A percentile compares a stretch with the other conserved stretches of the same genome.
Evolutionary conservation across 2,329 filamentous ascomycete species (phyloP).

Genomic region (Colletotrichum salicis): DNA sequence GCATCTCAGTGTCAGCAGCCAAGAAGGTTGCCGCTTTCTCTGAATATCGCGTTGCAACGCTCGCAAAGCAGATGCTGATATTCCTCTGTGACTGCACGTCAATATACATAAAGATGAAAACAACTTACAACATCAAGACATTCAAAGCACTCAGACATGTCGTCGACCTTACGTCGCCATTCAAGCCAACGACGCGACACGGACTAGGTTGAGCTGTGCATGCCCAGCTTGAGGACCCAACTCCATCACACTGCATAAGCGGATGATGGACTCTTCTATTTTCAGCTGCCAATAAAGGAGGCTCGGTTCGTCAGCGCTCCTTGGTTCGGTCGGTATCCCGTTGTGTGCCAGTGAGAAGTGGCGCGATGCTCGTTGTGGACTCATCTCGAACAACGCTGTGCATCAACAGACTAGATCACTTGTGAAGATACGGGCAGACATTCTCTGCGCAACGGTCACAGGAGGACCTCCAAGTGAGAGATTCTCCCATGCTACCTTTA

Average conservation of each 20-base stretch:
- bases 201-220: background rate
- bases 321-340: background rate
- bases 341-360: background rate
- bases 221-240: background rate
- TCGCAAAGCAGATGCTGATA: background rate
- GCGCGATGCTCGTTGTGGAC: background rate
- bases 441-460: background rate
- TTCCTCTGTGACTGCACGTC: background rate
- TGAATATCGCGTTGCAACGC: background rate
- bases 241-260: slow-evolving; percentile 12
- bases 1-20: background rate
- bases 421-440: background rate
- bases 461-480: background rate
- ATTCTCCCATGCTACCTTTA: too few relatives aligned
- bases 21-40: background rate
- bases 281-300: background rate
- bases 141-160: background rate
- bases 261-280: background rate
- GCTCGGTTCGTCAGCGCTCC: background rate
- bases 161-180: background rate
- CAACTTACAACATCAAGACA: background rate
- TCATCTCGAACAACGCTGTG: background rate
- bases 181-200: background rate
- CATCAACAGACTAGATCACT: background rate
- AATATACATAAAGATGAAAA: background rate